phyloP scores from a whole-genome alignment of 352 stramenopile genomes.

The Pythium aquatile region DNA sequence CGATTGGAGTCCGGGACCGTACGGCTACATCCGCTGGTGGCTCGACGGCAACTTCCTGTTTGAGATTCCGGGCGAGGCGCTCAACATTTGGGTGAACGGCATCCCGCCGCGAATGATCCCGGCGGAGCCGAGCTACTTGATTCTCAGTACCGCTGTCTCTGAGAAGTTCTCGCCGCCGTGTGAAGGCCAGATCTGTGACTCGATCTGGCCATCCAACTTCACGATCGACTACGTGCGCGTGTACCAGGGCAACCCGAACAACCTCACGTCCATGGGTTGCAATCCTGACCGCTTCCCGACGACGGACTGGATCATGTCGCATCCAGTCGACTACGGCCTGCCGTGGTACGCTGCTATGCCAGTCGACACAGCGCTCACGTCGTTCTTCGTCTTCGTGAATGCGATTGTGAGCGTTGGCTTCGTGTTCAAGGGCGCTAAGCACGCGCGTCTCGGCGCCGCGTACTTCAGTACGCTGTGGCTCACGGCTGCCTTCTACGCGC shows the following conservation, averaged over 20 bases:
- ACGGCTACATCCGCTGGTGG: constrained; percentile 93
- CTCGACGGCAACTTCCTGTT: constrained; percentile 94
- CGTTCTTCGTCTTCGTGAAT: constrained; percentile 63
- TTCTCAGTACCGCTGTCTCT: constrained; percentile 97
- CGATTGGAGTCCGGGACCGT: constrained; percentile 92
- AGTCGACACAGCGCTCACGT: constrained; percentile 42
- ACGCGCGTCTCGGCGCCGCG: constrained; percentile 48
- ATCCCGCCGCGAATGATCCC: constrained; percentile 88
- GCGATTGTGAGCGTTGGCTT: constrained; percentile 51
- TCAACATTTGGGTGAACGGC: constrained; percentile 76
- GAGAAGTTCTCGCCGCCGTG: constrained; percentile 94
- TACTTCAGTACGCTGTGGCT: constrained; percentile 67
- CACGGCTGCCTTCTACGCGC: constrained; percentile 65
- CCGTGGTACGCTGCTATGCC: constrained; percentile 78
- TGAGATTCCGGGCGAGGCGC: constrained; percentile 84
- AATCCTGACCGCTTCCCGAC: constrained; percentile 91
- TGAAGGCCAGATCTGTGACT: constrained; percentile 91
- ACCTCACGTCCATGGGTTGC: constrained; percentile 92
- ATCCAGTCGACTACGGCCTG: constrained; percentile 83
- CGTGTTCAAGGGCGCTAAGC: constrained; percentile 49
- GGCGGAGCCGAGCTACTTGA: constrained; percentile 96
- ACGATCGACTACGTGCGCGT: constrained; percentile 95
- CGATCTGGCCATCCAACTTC: constrained; percentile 89
- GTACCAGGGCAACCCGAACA: constrained; percentile 91
- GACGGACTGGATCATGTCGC: constrained; percentile 88